Percentiles rank a stretch among this genome's conserved stretches.
These are phyloP conservation scores for sunflower (Helianthus annuus) DNA, from an alignment of 129 eudicot species.

Conservation along the genomic window HanXRQr2.0-SUNRISE NC_035435.2:148182200-148182699, in stretches of 20 bases:
- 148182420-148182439: not conserved
- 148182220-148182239: no score
- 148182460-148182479: not conserved
- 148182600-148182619: constrained; percentile 19
- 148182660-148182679: not conserved
- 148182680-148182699: constrained; percentile 13
- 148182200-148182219: no score
- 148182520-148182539: constrained; percentile 6
- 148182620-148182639: constrained; percentile 54
- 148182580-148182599: constrained; percentile 42
- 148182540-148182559: constrained; percentile 31
- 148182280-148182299: not conserved
- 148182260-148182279: constrained; percentile 13
- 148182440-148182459: not conserved
- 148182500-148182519: not conserved
- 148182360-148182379: not conserved
- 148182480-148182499: constrained; percentile 5
- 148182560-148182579: constrained; percentile 11
- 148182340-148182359: not conserved
- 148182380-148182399: not conserved
- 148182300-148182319: not conserved
- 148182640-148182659: constrained; percentile 11
- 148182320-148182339: not conserved
- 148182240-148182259: not conserved
- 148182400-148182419: no score